Evolutionary conservation across 1,284 basidiomycete species (phyloP).

Genomic region (Trichosporon asahii): DNA sequence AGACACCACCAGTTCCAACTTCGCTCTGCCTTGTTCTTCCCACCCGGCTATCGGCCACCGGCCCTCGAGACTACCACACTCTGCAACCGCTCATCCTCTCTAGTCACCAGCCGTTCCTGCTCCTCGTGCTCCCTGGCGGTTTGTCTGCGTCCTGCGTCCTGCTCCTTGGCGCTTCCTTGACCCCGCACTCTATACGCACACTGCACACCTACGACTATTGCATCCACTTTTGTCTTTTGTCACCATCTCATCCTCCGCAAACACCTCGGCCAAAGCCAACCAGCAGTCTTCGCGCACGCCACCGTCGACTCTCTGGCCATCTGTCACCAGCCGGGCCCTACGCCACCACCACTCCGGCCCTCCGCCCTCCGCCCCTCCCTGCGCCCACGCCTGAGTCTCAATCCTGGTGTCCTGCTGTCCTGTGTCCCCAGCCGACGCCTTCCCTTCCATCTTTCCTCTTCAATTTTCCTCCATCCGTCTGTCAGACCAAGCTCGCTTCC

Average conservation of each 20-base stretch:
- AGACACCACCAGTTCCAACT: background rate
- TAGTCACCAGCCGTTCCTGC: conserved; percentile 1
- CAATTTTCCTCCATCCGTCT: background rate
- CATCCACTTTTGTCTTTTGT: conserved; percentile 5
- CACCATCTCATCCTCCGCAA: background rate
- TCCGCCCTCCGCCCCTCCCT: background rate
- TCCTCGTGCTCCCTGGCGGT: background rate
- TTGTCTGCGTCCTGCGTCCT: background rate
- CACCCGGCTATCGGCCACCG: conserved; percentile 4
- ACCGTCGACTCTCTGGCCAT: background rate
- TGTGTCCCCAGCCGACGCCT: too few species aligned
- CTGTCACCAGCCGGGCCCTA: background rate
- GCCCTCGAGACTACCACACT: background rate
- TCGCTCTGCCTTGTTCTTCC: background rate
- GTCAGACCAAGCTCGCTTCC: background rate
- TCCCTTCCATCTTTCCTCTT: background rate
- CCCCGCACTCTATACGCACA: background rate
- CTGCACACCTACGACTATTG: background rate
- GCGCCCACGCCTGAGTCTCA: background rate
- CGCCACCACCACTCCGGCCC: background rate
- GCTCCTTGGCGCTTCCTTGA: background rate
- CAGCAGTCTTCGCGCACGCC: background rate
- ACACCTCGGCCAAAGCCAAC: background rate
- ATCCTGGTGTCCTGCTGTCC: background rate
- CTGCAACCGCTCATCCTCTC: background rate